Base-by-base conservation (phyloP, 1,139 yeast genomes). In the Yarrowia galli region DNA sequence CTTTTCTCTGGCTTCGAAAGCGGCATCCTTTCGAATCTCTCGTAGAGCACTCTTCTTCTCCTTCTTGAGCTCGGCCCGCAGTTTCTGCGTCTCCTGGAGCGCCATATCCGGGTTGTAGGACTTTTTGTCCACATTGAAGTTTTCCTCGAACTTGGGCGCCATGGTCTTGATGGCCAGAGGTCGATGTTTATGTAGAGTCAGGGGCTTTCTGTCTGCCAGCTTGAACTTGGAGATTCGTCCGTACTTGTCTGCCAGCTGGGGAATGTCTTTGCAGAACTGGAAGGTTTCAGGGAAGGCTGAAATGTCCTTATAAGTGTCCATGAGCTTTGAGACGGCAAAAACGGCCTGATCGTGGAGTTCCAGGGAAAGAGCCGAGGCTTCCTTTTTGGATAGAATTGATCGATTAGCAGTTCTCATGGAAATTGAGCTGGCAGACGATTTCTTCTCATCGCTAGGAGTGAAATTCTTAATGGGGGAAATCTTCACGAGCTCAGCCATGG, bases 131-230 rank as follows among this genome's bases (percentile, higher is more conserved):
- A 98, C 97, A 80, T 92, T 93, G 85, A 89, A 96, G 81, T 92
- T 92, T 75, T 92, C 98, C 79, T 93, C 98, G 76, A 90, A 96
- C 79, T 91, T 89, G 72, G 99, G 99, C 54, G 93, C 89, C 75
- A 84, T 85, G 1, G 97, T 86, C 64, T 95, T 89, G 74, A 96
- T 89, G 4, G 97, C 90, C 69, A 95, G 78, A 42, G 97, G 92
- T 75, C 86, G 87, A 79, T 93, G 98, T n/a, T 85, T 81, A 80
- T 96, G 99, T 71, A 95, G 83, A n/a, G 87, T 81, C 72, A 95
- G 83, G 69, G 98, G 98, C 69, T 77, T 80, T 70, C 95, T 87
- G 68, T 85, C 87, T 28, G 79, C 78, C 5, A 69, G 71, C 7
- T 86, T 80, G 70, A 91, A 81, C 68, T 83, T 87, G 67, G 78